These are phyloP conservation scores for Candida maesae DNA, from an alignment of 805 yeast species.

Conservation along the genomic window DNA sequence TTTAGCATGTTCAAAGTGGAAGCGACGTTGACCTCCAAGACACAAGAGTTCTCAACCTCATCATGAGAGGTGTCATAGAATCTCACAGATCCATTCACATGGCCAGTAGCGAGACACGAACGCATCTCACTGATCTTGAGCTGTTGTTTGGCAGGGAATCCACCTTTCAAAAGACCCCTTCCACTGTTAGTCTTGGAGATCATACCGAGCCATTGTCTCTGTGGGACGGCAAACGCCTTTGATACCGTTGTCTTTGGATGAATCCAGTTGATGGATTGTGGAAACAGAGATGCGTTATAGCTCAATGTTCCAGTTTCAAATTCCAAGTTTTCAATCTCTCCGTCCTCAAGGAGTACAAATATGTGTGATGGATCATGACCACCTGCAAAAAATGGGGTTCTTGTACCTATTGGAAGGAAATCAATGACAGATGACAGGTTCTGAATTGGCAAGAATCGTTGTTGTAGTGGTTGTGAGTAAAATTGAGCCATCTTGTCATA, in stretches of 20 bases:
- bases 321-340: conserved; percentile 58
- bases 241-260: conserved; percentile 66
- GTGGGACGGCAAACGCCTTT: conserved; percentile 51
- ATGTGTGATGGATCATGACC: conserved; percentile 71
- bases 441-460: conserved; percentile 52
- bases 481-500: conserved; percentile 78
- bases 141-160: conserved; percentile 57
- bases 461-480: conserved; percentile 58
- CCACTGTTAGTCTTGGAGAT: conserved; percentile 44
- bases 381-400: conserved; percentile 77
- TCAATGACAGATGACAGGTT: conserved; percentile 40
- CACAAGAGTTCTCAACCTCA: conserved; percentile 57
- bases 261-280: conserved; percentile 76
- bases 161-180: conserved; percentile 66
- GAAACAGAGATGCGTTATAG: conserved; percentile 58
- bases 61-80: conserved; percentile 81
- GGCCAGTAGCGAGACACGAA: conserved; percentile 76
- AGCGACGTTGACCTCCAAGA: conserved; percentile 56
- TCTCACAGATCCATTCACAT: conserved; percentile 77
- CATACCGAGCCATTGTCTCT: conserved; percentile 78
- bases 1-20: conserved; percentile 43
- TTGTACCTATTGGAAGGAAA: conserved; percentile 51
- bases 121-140: conserved; percentile 47
- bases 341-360: conserved; percentile 55
- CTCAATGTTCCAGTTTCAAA: conserved; percentile 53